phyloP scores from a whole-genome alignment of 768 basidiomycete species.

The Rhizopogon vesiculosus region DNA sequence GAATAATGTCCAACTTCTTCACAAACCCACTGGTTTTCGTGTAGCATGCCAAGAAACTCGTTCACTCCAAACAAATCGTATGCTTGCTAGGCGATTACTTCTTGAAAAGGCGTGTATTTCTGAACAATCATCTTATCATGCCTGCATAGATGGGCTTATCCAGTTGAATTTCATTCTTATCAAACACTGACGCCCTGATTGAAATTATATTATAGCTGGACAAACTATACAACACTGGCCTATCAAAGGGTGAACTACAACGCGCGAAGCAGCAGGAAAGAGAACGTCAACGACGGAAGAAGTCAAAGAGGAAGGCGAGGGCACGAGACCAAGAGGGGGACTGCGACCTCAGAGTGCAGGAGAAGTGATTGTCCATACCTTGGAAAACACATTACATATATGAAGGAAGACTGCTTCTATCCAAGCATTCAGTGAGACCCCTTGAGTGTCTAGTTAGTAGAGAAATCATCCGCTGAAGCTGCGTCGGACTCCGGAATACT shows the following conservation, averaged over 20 bases:
- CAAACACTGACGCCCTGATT: not conserved
- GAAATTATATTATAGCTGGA: constrained; percentile 50
- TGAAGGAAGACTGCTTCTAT: not conserved
- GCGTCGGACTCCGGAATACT: constrained; percentile 12
- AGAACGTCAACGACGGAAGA: constrained; percentile 71
- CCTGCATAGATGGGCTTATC: constrained; percentile 13
- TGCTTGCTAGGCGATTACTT: constrained; percentile 67
- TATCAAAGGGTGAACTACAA: constrained; percentile 65
- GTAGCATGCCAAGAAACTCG: constrained; percentile 88
- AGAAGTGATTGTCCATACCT: constrained; percentile 9
- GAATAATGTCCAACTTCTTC: constrained; percentile 86
- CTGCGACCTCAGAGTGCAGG: constrained; percentile 1
- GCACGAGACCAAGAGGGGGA: constrained; percentile 16
- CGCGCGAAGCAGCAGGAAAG: constrained; percentile 73
- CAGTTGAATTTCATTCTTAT: not conserved
- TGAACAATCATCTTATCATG: constrained; percentile 1
- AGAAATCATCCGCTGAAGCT: not conserved
- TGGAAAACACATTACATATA: not conserved
- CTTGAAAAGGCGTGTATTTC: constrained; percentile 65
- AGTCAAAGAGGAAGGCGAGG: constrained; percentile 63
- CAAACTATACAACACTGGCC: constrained; percentile 64
- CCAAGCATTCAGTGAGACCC: not conserved
- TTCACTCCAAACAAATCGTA: constrained; percentile 74
- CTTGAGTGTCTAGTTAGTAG: not conserved
- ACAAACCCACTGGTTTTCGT: constrained; percentile 84